Evolutionary conservation across 139 green algal genomes (phyloP).

Genomic region (Volvox africanus): DNA sequence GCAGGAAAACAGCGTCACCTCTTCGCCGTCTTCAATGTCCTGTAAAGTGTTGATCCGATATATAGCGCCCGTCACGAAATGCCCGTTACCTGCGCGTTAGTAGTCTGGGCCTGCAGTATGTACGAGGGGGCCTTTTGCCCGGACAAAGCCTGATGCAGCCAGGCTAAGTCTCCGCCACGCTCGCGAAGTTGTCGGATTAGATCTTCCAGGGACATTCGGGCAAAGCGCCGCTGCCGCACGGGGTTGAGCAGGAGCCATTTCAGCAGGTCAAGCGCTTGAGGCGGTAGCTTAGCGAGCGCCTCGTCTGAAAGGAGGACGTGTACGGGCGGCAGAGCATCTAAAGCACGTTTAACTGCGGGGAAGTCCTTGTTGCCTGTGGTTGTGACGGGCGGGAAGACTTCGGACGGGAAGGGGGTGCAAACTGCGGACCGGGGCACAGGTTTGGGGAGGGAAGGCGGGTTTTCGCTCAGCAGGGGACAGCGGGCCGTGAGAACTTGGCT

Average conservation of each 20-base stretch:
- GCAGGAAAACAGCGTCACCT: too few relatives aligned
- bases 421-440: conserved; percentile 17
- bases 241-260: conserved; percentile 48
- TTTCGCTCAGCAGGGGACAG: background rate
- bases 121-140: background rate
- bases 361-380: conserved; percentile 56
- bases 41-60: too few relatives aligned
- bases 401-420: conserved; percentile 52
- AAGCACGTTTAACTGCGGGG: background rate
- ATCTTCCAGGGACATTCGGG: background rate
- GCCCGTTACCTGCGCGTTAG: background rate
- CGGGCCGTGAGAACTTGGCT: background rate
- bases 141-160: background rate
- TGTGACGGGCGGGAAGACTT: conserved; percentile 30
- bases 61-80: background rate
- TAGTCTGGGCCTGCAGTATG: conserved; percentile 10
- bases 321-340: conserved; percentile 34
- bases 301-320: conserved; percentile 17
- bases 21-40: too few relatives aligned
- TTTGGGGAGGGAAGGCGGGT: background rate
- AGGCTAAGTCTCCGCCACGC: background rate
- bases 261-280: background rate
- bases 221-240: conserved; percentile 16
- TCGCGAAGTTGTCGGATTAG: conserved; percentile 25
- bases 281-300: background rate